Conservation (phyloP, 1,284 basidiomycete genomes). For the Tausonia pullulans region DNA sequence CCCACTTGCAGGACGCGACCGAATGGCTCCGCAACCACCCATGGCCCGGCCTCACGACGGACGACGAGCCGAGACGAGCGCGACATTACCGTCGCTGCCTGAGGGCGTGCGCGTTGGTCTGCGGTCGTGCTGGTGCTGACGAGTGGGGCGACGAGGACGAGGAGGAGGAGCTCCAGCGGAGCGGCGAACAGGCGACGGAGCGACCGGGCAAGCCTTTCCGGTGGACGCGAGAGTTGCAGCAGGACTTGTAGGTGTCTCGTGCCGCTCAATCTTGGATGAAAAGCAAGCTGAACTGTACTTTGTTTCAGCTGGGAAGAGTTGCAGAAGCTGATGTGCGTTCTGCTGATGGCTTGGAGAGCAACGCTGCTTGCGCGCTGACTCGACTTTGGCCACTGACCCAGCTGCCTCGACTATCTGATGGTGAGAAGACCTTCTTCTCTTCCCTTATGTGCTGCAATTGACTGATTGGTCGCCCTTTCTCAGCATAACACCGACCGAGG, state of each 20-base stretch:
- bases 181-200: conserved; percentile 23
- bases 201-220: conserved; percentile 44
- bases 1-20: neutral
- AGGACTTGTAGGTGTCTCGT: conserved; percentile 43
- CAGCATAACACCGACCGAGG: conserved; percentile 46
- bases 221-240: conserved; percentile 64
- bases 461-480: conserved; percentile 29
- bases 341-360: too few relatives aligned
- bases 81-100: conserved; percentile 47
- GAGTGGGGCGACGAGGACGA: conserved; percentile 56
- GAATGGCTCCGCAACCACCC: conserved; percentile 56
- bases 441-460: conserved; percentile 21
- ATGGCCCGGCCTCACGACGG: conserved; percentile 78
- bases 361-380: neutral
- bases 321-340: conserved; percentile 60
- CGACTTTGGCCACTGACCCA: neutral
- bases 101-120: conserved; percentile 56
- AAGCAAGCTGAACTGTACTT: too few relatives aligned
- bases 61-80: conserved; percentile 56
- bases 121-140: conserved; percentile 54
- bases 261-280: too few relatives aligned
- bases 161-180: conserved; percentile 54
- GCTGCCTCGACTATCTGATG: conserved; percentile 77
- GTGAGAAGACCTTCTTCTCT: conserved; percentile 8
- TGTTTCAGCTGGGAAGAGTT: conserved; percentile 51